phyloP scores from a whole-genome alignment of 179 eudicot genomes.

The Corrigiola litoralis region DNA sequence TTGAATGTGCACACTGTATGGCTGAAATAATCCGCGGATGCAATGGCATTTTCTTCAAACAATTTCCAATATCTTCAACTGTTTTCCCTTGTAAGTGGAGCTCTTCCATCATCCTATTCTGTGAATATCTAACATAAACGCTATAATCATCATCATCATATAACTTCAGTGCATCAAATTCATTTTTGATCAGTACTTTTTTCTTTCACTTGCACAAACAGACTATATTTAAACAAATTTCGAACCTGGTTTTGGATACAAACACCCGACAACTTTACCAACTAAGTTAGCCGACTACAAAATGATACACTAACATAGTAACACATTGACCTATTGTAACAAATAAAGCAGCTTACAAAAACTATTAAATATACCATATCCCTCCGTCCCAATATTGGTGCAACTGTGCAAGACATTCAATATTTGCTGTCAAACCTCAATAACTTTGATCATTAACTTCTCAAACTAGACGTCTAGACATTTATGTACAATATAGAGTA shows the following conservation, averaged over 20 bases:
- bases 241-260: no score
- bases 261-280: no score
- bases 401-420: no score
- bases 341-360: no score
- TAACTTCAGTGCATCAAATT: not conserved
- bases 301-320: not conserved
- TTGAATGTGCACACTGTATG: constrained; percentile 36
- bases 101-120: constrained; percentile 72
- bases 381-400: no score
- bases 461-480: no score
- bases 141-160: not conserved
- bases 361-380: no score
- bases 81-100: constrained; percentile 62
- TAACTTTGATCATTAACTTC: no score
- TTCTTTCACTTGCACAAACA: not conserved
- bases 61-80: constrained; percentile 48
- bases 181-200: not conserved
- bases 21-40: constrained; percentile 48
- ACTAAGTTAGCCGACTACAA: not conserved
- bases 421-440: no score
- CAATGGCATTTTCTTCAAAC: constrained; percentile 62
- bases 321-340: no score
- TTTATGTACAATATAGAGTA: no score
- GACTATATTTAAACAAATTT: not conserved
- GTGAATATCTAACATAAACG: not conserved